These are phyloP conservation scores for Backusella parvicylindrica DNA, from an alignment of 192 early-diverging fungal species.

Conservation along the genomic window DNA sequence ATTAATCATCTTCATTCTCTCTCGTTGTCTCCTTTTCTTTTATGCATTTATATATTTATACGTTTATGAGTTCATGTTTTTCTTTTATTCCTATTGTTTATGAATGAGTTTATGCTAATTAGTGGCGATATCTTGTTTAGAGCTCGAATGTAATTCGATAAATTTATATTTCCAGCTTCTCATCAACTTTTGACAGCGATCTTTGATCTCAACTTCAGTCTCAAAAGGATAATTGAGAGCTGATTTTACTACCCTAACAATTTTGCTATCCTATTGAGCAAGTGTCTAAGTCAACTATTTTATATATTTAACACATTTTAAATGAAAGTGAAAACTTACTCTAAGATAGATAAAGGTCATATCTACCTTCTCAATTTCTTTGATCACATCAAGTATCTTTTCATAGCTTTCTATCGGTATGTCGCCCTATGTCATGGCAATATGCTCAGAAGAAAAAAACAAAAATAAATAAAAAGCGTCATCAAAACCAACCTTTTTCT, in stretches of 20 bases:
- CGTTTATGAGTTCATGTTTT: too few species aligned
- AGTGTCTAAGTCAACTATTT: not conserved
- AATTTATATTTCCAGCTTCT: slow-evolving; percentile 23
- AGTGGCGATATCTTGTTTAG: not conserved
- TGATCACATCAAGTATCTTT: slow-evolving; percentile 17
- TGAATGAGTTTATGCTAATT: not conserved
- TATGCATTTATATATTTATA: too few species aligned
- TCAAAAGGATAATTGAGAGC: slow-evolving; percentile 23
- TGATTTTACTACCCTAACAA: slow-evolving; percentile 33
- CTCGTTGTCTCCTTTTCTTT: too few species aligned
- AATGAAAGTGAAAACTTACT: slow-evolving; percentile 2
- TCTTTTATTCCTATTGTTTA: not conserved
- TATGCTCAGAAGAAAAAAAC: not conserved
- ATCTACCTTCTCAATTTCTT: slow-evolving; percentile 26
- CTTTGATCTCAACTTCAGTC: slow-evolving; percentile 18
- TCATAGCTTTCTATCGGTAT: slow-evolving; percentile 27
- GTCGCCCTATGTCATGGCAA: slow-evolving; percentile 7
- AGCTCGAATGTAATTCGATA: not conserved
- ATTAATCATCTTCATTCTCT: too few species aligned
- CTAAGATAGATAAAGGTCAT: slow-evolving; percentile 25
- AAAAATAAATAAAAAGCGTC: not conserved
- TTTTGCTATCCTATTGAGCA: slow-evolving; percentile 27
- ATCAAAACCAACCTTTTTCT: slow-evolving; percentile 18
- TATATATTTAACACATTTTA: not conserved
- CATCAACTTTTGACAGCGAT: slow-evolving; percentile 24